These are phyloP conservation scores for Babesia sp. DNA, from an alignment of 169 alveolate genomes.

Conservation along the genomic window DNA sequence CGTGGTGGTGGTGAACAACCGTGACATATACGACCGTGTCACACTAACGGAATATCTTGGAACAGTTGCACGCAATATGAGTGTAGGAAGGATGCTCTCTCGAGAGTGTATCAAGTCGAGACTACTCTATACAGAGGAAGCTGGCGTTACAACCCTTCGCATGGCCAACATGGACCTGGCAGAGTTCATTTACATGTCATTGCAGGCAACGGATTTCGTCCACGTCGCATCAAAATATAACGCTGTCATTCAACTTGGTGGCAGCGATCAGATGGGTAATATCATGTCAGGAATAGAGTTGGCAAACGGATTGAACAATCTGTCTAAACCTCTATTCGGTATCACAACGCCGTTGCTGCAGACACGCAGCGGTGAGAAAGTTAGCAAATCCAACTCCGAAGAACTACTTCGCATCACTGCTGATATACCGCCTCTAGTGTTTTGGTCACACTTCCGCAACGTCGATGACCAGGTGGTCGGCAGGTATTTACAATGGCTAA, in stretches of 20 bases:
- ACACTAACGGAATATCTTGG: slow-evolving; percentile 66
- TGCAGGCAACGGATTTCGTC: slow-evolving; percentile 80
- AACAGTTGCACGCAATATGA: slow-evolving; percentile 63
- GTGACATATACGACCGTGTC: slow-evolving; percentile 56
- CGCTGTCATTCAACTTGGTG: slow-evolving; percentile 80
- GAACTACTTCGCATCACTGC: slow-evolving; percentile 36
- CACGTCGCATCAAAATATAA: slow-evolving; percentile 65
- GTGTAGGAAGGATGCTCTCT: slow-evolving; percentile 68
- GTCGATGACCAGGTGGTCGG: slow-evolving; percentile 50
- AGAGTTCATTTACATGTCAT: slow-evolving; percentile 76
- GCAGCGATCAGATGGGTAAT: slow-evolving; percentile 85
- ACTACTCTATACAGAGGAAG: slow-evolving; percentile 25
- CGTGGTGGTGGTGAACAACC: slow-evolving; percentile 63
- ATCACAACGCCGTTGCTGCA: slow-evolving; percentile 72
- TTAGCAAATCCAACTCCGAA: slow-evolving; percentile 67
- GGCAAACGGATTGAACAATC: slow-evolving; percentile 24
- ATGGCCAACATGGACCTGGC: slow-evolving; percentile 63
- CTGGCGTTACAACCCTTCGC: neutral
- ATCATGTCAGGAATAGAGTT: slow-evolving; percentile 80
- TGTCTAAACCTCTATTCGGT: slow-evolving; percentile 52
- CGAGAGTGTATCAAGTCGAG: slow-evolving; percentile 64
- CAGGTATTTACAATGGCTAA: slow-evolving; percentile 49
- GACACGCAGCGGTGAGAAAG: slow-evolving; percentile 62
- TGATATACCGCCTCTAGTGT: slow-evolving; percentile 38
- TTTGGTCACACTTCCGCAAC: slow-evolving; percentile 66